Base-by-base conservation (phyloP, 192 early-diverging fungal genomes). In the Thamnidium elegans region DNA sequence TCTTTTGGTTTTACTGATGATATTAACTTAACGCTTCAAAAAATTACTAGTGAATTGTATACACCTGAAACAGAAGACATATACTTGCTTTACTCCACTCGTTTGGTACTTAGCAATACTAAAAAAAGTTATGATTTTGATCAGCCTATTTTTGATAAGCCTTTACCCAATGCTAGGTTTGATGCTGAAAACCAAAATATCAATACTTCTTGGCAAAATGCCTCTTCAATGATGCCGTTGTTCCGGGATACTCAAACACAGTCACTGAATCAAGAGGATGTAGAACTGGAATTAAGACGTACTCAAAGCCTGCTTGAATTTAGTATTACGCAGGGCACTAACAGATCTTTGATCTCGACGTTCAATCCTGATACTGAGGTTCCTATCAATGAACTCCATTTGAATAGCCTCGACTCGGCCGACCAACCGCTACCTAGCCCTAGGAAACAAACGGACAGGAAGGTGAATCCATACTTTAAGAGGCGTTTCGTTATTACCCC, bases 151-250 rank as follows among this genome's bases (percentile, higher is more conserved):
- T 91, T 91, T 55, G 73, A 78, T 4, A 75, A 83, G 31, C 72
- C 84, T 11, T 69, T 92, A 0, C 87, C 89, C 3, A 84, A 86
- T 65, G 87, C 88, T 0, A 82, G 65, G 23, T 92, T 91, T 71
- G 77, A 73, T 50, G 84, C 86, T 7, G 58, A 72, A 7, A 72
- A 70, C 42, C 79, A 86, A 30, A 72, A 80, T 15, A 86, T 87
- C 14, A 81, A 87, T 69, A 80, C 81, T n/a, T 84, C 89, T 10
- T 75, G 74, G 74, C 44, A 56, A 32, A 51, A 50, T 3, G 70
- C 60, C 17, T 39, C 50, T 3, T 63, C 68, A 0, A 75, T 75
- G 74, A 55, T 62, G 8, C 74, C 74, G 14, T 50, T 76, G 5
- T 76, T 76, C 56, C 58, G 65, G 4, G 45, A 55, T 9, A 58